A percentile compares a stretch with the other conserved stretches of the same genome.
Evolutionary conservation across 768 basidiomycete genomes (phyloP).

Genomic region (Trametes coccinea): DNA sequence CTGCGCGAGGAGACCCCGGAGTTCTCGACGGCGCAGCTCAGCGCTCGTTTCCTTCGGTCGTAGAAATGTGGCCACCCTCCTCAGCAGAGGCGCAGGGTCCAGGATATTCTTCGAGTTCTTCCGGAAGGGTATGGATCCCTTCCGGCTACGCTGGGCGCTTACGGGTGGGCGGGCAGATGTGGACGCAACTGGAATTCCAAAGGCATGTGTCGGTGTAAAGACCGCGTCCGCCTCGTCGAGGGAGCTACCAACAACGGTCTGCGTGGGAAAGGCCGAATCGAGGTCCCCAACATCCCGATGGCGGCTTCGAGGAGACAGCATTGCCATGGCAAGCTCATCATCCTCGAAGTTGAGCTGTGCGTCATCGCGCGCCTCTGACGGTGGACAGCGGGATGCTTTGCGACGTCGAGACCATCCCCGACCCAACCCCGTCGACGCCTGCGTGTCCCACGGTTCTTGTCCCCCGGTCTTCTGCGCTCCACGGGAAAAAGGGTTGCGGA

Average conservation of each 20-base stretch:
- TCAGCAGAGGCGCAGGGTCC: neutral
- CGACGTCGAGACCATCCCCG: neutral
- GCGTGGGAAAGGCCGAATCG: neutral
- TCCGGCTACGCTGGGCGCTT: neutral
- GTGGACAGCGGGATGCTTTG: neutral
- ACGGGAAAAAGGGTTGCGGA: slow-evolving; percentile 8
- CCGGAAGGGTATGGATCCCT: neutral
- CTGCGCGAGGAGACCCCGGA: neutral
- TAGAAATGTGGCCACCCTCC: neutral
- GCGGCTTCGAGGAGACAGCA: neutral
- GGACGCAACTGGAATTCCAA: neutral
- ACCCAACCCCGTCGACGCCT: neutral
- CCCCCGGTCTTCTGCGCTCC: neutral
- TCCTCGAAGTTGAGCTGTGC: neutral
- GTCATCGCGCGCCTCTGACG: neutral
- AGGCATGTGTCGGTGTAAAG: neutral
- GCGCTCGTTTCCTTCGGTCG: neutral
- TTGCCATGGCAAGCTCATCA: neutral
- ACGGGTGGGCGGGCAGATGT: neutral
- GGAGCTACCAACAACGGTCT: neutral
- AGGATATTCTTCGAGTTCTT: neutral
- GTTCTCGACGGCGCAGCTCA: neutral
- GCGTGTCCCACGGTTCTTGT: neutral
- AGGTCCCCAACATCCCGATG: neutral
- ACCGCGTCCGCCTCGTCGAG: neutral